phyloP scores from a whole-genome alignment of 2,329 filamentous ascomycete species.

The Alternaria dauci region DNA sequence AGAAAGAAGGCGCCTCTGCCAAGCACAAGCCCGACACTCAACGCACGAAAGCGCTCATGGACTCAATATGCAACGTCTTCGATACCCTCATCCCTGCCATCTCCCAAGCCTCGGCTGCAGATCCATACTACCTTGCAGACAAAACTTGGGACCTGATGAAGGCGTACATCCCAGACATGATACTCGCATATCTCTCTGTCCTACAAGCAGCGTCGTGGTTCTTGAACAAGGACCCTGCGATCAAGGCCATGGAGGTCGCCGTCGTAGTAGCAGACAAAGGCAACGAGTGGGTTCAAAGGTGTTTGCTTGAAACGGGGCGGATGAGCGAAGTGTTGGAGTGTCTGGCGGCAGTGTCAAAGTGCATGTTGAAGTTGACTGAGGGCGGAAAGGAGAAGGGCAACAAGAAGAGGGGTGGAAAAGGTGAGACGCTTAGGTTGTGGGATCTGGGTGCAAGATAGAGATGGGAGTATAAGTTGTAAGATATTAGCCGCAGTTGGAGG shows the following conservation, averaged over 20 bases:
- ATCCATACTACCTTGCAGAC: slow-evolving; percentile 10
- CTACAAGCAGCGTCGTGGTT: slow-evolving; percentile 80
- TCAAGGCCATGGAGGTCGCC: slow-evolving; percentile 88
- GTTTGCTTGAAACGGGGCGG: slow-evolving; percentile 51
- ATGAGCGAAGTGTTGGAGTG: slow-evolving; percentile 60
- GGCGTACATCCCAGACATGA: slow-evolving; percentile 83
- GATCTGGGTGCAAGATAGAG: slow-evolving; percentile 43
- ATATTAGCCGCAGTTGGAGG: not conserved
- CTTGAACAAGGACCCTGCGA: slow-evolving; percentile 76
- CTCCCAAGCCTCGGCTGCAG: slow-evolving; percentile 9
- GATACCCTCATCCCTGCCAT: slow-evolving; percentile 43
- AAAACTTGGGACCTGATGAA: slow-evolving; percentile 66
- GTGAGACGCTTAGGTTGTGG: slow-evolving; percentile 56
- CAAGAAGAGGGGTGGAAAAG: slow-evolving; percentile 54
- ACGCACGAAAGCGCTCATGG: slow-evolving; percentile 51
- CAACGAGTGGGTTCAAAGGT: slow-evolving; percentile 46
- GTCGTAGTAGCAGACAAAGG: slow-evolving; percentile 68
- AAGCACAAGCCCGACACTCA: slow-evolving; percentile 35
- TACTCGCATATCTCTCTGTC: slow-evolving; percentile 83
- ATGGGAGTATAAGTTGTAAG: not conserved
- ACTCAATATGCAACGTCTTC: slow-evolving; percentile 51
- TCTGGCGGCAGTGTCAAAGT: slow-evolving; percentile 80
- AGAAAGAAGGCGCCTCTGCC: slow-evolving; percentile 15
- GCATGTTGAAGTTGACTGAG: slow-evolving; percentile 65
- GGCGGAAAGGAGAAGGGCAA: slow-evolving; percentile 50